A percentile compares a stretch with the other conserved stretches of the same genome.
Conservation (phyloP, 495 filamentous ascomycete genomes). For the Filosporella fistucella region DNA sequence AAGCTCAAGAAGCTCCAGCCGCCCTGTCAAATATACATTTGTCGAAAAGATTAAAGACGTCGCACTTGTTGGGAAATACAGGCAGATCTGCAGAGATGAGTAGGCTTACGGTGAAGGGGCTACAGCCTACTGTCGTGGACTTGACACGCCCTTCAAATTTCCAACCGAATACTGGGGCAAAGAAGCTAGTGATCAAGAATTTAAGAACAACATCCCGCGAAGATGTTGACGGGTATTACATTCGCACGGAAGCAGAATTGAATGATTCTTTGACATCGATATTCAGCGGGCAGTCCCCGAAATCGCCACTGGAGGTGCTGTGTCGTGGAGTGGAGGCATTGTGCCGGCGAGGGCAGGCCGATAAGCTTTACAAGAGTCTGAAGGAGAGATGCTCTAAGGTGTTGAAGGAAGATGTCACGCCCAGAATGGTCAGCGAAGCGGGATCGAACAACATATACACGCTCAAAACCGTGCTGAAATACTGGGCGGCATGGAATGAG, state of each 20-base stretch:
- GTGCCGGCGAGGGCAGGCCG: constrained; percentile 69
- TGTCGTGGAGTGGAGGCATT: constrained; percentile 89
- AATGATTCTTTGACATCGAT: constrained; percentile 67
- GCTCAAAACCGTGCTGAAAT: constrained; percentile 56
- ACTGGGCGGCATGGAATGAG: constrained; percentile 75
- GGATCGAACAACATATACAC: constrained; percentile 56
- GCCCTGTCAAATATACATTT: not conserved
- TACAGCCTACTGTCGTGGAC: constrained; percentile 10
- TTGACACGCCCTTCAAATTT: constrained; percentile 28
- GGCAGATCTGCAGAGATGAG: constrained; percentile 12
- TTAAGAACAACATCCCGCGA: constrained; percentile 54
- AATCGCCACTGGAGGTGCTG: constrained; percentile 73
- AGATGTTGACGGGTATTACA: constrained; percentile 67
- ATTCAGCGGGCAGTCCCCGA: constrained; percentile 57
- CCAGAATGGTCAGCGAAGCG: constrained; percentile 43
- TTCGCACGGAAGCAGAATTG: constrained; percentile 64
- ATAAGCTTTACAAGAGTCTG: constrained; percentile 58
- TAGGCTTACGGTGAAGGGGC: constrained; percentile 4
- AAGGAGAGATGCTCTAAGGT: constrained; percentile 57
- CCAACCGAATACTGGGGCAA: constrained; percentile 59
- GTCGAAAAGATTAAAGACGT: constrained; percentile 20
- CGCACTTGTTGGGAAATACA: constrained; percentile 4
- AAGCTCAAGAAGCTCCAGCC: not conserved
- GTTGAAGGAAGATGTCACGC: constrained; percentile 52
- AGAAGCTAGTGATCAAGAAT: constrained; percentile 85